Conservation (phyloP, 495 filamentous ascomycete species). For the Rostrohypoxylon terebratum region DNA sequence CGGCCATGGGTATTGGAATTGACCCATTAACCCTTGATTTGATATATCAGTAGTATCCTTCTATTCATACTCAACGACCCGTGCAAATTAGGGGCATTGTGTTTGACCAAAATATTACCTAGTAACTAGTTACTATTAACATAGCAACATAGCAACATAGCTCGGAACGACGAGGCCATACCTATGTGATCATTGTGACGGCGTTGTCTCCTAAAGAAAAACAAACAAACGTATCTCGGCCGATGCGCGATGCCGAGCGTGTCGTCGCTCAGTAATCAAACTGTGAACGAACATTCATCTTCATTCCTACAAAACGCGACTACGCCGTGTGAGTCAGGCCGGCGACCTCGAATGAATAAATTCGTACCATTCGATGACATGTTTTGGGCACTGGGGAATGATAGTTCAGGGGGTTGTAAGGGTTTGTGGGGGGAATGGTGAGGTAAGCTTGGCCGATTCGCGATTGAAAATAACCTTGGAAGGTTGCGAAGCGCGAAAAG, state of each 20-base stretch:
- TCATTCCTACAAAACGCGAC: too few relatives aligned
- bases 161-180: background rate
- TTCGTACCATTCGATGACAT: background rate
- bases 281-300: background rate
- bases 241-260: background rate
- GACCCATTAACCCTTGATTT: too few relatives aligned
- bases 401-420: too few relatives aligned
- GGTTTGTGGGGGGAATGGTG: background rate
- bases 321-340: background rate
- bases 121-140: too few relatives aligned
- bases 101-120: background rate
- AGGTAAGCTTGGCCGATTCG: background rate
- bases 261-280: background rate
- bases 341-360: too few relatives aligned
- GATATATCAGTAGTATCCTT: background rate
- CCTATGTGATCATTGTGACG: background rate
- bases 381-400: too few relatives aligned
- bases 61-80: background rate
- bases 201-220: background rate
- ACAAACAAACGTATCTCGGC: background rate
- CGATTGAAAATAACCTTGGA: background rate
- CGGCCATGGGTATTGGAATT: background rate
- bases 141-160: too few relatives aligned
- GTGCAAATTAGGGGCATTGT: too few relatives aligned
- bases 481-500: conserved; percentile 2